Conservation (phyloP, 179 eudicot species). For the Beta lomatogona region DNA sequence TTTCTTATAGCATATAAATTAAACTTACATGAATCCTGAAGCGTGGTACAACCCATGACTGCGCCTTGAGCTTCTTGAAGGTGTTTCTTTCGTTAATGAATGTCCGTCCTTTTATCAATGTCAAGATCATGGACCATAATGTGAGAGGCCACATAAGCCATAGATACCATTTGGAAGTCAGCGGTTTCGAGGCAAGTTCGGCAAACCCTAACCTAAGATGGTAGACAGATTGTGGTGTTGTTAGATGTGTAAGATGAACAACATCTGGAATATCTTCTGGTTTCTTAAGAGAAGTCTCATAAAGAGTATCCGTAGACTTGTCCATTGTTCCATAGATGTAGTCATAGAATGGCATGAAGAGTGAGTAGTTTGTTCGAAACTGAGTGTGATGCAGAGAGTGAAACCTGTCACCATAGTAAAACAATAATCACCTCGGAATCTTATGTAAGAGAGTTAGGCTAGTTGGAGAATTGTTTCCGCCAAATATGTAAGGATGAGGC, state of each 20-base stretch:
- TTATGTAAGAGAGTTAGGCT: no score
- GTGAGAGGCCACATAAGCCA: slow-evolving; percentile 86
- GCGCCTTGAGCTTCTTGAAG: slow-evolving; percentile 58
- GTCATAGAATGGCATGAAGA: slow-evolving; percentile 91
- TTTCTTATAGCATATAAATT: no score
- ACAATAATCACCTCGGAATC: not conserved
- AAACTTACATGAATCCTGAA: slow-evolving; percentile 33
- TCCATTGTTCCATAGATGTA: slow-evolving; percentile 81
- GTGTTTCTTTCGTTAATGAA: slow-evolving; percentile 63
- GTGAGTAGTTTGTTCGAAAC: slow-evolving; percentile 75
- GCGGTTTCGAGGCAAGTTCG: slow-evolving; percentile 64
- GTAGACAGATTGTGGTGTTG: slow-evolving; percentile 73
- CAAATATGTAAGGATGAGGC: no score
- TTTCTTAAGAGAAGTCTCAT: slow-evolving; percentile 52
- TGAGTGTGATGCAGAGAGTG: slow-evolving; percentile 94
- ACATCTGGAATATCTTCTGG: slow-evolving; percentile 56
- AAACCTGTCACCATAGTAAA: slow-evolving; percentile 39
- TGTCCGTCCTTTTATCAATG: slow-evolving; percentile 53
- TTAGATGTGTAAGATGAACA: slow-evolving; percentile 77
- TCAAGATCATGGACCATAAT: slow-evolving; percentile 54
- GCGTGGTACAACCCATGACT: slow-evolving; percentile 81
- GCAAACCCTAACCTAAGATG: slow-evolving; percentile 76
- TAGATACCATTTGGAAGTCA: slow-evolving; percentile 61
- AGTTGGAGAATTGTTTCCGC: no score
- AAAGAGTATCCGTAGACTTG: slow-evolving; percentile 50